Evolutionary conservation across 2,329 filamentous ascomycete genomes (phyloP).

Genomic region (Colletotrichum trifolii): DNA sequence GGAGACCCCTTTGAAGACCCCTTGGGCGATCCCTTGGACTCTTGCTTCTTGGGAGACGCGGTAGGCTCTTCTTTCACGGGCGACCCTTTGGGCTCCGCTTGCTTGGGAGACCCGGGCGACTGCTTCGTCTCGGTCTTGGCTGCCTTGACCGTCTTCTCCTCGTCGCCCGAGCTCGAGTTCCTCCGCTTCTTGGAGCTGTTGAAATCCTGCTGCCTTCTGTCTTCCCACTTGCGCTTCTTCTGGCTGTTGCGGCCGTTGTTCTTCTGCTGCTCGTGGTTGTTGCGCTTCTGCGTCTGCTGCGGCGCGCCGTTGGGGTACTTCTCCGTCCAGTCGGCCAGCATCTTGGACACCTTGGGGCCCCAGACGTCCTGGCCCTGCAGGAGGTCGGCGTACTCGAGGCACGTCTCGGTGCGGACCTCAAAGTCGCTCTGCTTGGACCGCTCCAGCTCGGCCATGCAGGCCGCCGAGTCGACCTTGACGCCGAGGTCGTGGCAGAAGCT

Average conservation of each 20-base stretch:
- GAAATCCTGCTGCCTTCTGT: constrained; percentile 17
- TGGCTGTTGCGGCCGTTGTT: constrained; percentile 35
- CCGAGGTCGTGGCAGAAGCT: constrained; percentile 94
- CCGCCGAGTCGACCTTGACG: constrained; percentile 81
- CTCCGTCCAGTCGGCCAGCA: constrained; percentile 56
- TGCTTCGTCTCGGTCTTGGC: constrained; percentile 15
- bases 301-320: constrained; percentile 41
- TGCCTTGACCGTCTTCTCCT: constrained; percentile 19
- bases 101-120: neutral
- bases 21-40: constrained; percentile 19
- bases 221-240: constrained; percentile 33
- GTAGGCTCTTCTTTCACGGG: constrained; percentile 18
- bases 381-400: constrained; percentile 83
- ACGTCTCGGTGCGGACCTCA: constrained; percentile 74
- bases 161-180: constrained; percentile 37
- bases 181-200: constrained; percentile 30
- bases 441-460: constrained; percentile 85
- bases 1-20: constrained; percentile 23
- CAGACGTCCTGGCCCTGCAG: constrained; percentile 82
- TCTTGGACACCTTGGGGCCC: constrained; percentile 75
- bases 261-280: constrained; percentile 29
- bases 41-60: constrained; percentile 16
- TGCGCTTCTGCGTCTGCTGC: constrained; percentile 38
- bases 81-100: constrained; percentile 7
- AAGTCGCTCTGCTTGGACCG: constrained; percentile 87